phyloP scores from a whole-genome alignment of 2,329 filamentous ascomycete genomes.

The Verticillium isaacii region DNA sequence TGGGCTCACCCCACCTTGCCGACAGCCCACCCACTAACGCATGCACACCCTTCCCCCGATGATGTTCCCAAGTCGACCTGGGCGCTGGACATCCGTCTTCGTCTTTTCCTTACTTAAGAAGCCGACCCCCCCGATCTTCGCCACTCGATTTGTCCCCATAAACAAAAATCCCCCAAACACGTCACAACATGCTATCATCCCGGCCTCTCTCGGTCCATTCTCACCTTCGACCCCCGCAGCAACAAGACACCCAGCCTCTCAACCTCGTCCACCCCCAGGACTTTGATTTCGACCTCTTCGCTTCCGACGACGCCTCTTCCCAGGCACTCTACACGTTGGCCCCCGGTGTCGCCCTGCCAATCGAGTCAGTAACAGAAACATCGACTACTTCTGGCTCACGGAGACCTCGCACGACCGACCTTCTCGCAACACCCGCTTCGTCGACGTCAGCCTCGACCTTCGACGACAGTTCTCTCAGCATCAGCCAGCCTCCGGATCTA shows the following conservation, averaged over 20 bases:
- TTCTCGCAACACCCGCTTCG: not conserved
- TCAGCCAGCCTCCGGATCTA: conserved; percentile 15
- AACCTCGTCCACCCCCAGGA: not conserved
- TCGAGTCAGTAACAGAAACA: not conserved
- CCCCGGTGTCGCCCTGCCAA: not conserved
- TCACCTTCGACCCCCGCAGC: not conserved
- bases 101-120: not conserved
- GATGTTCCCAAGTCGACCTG: no score
- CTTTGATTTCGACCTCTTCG: not conserved
- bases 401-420: not conserved
- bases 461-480: conserved; percentile 1
- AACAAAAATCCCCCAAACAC: not conserved
- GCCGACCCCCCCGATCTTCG: not conserved
- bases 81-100: not conserved
- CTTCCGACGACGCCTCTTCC: not conserved
- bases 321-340: not conserved
- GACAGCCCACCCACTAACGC: not conserved
- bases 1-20: not conserved
- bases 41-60: not conserved
- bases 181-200: not conserved
- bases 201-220: not conserved
- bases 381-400: not conserved
- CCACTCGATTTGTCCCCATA: not conserved
- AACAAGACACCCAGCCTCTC: not conserved
- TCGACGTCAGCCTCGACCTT: conserved; percentile 9